phyloP scores from a whole-genome alignment of 768 basidiomycete species.

The Kondoa malvinella region DNA sequence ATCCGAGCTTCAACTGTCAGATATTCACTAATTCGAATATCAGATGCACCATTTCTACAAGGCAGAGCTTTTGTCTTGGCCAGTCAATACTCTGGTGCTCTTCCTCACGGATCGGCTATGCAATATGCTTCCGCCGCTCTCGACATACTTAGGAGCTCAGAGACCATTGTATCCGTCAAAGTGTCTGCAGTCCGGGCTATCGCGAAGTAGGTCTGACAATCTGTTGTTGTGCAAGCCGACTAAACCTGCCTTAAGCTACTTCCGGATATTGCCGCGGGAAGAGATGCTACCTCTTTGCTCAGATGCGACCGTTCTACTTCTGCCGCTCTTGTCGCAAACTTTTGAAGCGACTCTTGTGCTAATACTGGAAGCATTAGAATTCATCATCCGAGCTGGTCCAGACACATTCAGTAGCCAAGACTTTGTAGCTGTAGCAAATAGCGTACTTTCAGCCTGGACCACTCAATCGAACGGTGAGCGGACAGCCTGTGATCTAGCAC shows the following conservation, averaged over 20 bases:
- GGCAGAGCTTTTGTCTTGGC: slow-evolving; percentile 90
- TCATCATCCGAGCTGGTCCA: not conserved
- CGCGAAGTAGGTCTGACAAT: slow-evolving; percentile 50
- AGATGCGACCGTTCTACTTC: slow-evolving; percentile 57
- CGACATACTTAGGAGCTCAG: slow-evolving; percentile 57
- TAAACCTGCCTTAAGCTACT: slow-evolving; percentile 33
- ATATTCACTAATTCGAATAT: not conserved
- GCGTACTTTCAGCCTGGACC: slow-evolving; percentile 63
- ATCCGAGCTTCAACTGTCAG: not conserved
- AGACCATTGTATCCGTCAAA: slow-evolving; percentile 70
- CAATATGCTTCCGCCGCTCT: slow-evolving; percentile 80
- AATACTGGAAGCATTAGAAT: slow-evolving; percentile 63
- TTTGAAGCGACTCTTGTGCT: slow-evolving; percentile 78
- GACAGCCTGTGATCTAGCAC: not conserved
- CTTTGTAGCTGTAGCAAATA: slow-evolving; percentile 48
- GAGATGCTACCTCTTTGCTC: slow-evolving; percentile 45
- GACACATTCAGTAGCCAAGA: slow-evolving; percentile 32
- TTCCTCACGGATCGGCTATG: slow-evolving; percentile 54
- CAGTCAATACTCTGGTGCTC: slow-evolving; percentile 60
- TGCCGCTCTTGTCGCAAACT: slow-evolving; percentile 61
- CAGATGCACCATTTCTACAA: slow-evolving; percentile 82
- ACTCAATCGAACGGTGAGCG: slow-evolving; percentile 63
- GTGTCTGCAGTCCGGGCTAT: slow-evolving; percentile 85
- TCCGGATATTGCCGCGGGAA: slow-evolving; percentile 37
- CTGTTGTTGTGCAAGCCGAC: not conserved